These are phyloP conservation scores for Kwoniella heveanensis DNA, from an alignment of 768 basidiomycete species.

Conservation along the genomic window DNA sequence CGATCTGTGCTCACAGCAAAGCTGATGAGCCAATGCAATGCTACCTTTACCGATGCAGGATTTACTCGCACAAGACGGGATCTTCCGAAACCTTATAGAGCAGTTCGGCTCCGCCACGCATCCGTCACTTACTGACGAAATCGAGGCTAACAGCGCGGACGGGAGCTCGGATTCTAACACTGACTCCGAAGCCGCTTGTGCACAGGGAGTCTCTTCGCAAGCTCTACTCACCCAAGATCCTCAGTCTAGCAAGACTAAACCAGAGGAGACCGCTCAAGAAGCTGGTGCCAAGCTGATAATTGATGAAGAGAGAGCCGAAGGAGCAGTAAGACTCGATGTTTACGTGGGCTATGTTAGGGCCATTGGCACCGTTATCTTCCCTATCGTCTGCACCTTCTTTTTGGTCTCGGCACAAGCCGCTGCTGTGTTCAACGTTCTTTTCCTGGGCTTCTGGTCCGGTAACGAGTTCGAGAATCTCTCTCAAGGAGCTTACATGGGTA, in stretches of 20 bases:
- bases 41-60: constrained; percentile 17
- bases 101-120: constrained; percentile 57
- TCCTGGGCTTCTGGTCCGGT: constrained; percentile 74
- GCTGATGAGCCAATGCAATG: neutral
- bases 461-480: constrained; percentile 62
- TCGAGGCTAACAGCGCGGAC: neutral
- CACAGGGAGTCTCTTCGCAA: too few relatives aligned
- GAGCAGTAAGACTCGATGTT: constrained; percentile 61
- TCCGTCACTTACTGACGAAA: neutral
- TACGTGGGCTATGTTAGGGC: constrained; percentile 59
- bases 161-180: neutral
- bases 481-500: constrained; percentile 70
- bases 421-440: constrained; percentile 67
- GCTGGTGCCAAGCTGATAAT: constrained; percentile 42
- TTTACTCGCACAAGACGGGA: constrained; percentile 27
- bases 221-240: too few relatives aligned
- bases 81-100: constrained; percentile 45
- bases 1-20: too few relatives aligned
- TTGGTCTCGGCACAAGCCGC: constrained; percentile 62
- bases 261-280: neutral
- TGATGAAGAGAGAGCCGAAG: constrained; percentile 64
- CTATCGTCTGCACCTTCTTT: constrained; percentile 59
- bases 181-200: neutral
- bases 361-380: constrained; percentile 46
- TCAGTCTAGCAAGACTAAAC: too few relatives aligned